Percentiles rank a stretch among this genome's conserved stretches.
These are phyloP conservation scores for Betula pendula DNA, from an alignment of 306 rosid species.

Conservation along the genomic window DNA sequence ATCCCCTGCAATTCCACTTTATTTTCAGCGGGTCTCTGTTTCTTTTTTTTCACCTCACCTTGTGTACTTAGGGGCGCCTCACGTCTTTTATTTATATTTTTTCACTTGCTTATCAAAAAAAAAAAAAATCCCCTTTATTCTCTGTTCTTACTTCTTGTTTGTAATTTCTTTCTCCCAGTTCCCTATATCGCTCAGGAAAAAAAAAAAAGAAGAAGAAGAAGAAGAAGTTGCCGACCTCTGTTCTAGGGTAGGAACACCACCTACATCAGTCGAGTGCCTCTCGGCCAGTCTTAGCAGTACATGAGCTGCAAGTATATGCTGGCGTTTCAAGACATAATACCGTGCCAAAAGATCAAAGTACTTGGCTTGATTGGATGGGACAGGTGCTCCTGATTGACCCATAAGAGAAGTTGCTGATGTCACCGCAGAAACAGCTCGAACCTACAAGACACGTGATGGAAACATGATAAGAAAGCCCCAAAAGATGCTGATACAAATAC, in stretches of 20 bases:
- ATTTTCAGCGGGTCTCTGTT: no score
- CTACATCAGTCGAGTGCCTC: constrained; percentile 66
- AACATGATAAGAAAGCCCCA: constrained; percentile 24
- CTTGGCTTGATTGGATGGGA: constrained; percentile 66
- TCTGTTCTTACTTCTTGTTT: no score
- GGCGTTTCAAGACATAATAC: constrained; percentile 84
- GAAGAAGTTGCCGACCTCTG: constrained; percentile 53
- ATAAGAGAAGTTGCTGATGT: constrained; percentile 59
- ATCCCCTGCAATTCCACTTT: no score
- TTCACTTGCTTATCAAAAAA: no score
- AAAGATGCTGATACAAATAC: constrained; percentile 8
- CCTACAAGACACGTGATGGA: constrained; percentile 48
- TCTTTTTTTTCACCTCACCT: no score
- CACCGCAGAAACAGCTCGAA: constrained; percentile 57
- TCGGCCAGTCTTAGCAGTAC: constrained; percentile 81
- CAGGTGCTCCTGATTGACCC: constrained; percentile 63
- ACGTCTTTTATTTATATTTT: no score
- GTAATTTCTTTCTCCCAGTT: no score
- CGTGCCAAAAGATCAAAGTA: constrained; percentile 90
- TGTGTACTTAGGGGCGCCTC: no score
- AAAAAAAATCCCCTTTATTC: no score
- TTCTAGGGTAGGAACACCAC: constrained; percentile 71
- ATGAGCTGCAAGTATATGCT: constrained; percentile 94
- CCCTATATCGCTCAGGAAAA: no score
- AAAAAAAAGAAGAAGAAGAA: no score